Conservation (phyloP, 768 basidiomycete species). For the Lactarius trivialis region DNA sequence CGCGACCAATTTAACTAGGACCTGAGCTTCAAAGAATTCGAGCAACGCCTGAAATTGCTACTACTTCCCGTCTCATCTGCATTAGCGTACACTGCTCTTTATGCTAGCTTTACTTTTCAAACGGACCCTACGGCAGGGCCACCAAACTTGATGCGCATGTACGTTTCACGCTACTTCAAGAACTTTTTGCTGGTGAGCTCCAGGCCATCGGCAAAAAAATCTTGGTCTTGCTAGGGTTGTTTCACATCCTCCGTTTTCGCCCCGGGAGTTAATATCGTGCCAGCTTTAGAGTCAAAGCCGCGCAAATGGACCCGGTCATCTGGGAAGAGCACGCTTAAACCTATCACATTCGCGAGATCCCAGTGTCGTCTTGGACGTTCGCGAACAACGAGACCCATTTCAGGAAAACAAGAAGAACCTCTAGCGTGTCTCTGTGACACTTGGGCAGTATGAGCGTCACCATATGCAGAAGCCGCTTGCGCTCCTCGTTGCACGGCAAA, state of each 20-base stretch:
- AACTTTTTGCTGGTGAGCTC: conserved; percentile 94
- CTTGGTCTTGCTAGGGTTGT: too few relatives aligned
- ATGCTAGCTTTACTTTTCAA: not conserved
- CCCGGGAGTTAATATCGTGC: too few relatives aligned
- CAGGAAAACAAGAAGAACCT: conserved; percentile 94
- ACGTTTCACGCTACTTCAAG: conserved; percentile 90
- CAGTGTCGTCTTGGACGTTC: conserved; percentile 93
- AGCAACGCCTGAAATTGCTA: too few relatives aligned
- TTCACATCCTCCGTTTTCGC: too few relatives aligned
- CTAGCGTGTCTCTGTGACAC: conserved; percentile 93
- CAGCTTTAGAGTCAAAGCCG: too few relatives aligned
- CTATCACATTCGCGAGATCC: conserved; percentile 93
- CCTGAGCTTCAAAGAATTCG: too few relatives aligned
- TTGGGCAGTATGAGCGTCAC: conserved; percentile 84
- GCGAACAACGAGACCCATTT: conserved; percentile 99
- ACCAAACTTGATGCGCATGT: conserved; percentile 62
- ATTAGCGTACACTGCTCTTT: too few relatives aligned
- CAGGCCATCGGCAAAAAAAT: conserved; percentile 32
- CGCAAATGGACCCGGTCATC: conserved; percentile 63
- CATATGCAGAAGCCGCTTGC: conserved; percentile 78
- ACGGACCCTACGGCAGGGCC: conserved; percentile 42
- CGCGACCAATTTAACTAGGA: too few relatives aligned
- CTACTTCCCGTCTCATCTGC: too few relatives aligned
- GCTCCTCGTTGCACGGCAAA: conserved; percentile 66
- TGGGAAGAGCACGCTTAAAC: conserved; percentile 92